phyloP scores from a whole-genome alignment of 192 early-diverging fungal genomes.

The Coemansia sp. region DNA sequence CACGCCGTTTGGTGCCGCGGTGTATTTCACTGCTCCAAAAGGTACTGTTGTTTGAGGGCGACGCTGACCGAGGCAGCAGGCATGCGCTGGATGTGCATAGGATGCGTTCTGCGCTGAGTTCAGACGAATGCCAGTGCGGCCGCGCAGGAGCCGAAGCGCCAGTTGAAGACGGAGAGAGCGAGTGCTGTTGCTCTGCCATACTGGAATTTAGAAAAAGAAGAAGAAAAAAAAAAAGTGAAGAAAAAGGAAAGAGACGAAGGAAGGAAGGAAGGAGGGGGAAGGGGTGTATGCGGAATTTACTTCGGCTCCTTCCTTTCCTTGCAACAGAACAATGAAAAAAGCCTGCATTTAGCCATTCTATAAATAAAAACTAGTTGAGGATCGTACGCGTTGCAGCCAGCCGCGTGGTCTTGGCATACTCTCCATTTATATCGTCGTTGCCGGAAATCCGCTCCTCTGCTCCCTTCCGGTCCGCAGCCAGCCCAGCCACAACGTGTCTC shows the following conservation, averaged over 20 bases:
- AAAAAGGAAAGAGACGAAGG: background rate
- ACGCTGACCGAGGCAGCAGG: background rate
- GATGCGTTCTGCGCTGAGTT: background rate
- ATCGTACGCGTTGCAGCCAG: slow-evolving; percentile 25
- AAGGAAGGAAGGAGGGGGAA: background rate
- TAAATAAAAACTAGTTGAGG: slow-evolving; percentile 19
- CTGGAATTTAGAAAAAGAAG: background rate
- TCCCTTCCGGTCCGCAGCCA: slow-evolving; percentile 18
- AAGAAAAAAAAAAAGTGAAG: slow-evolving; percentile 1
- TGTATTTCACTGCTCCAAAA: background rate
- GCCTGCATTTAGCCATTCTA: no score
- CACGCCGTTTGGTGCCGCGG: slow-evolving; percentile 5
- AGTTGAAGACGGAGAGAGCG: no score
- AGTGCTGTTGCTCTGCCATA: background rate
- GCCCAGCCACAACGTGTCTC: slow-evolving; percentile 48
- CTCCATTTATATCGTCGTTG: slow-evolving; percentile 41
- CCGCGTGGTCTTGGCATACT: slow-evolving; percentile 22
- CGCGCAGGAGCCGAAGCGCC: no score
- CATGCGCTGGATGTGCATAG: background rate
- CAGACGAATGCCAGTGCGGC: background rate
- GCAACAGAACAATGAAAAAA: background rate
- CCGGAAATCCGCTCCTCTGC: slow-evolving; percentile 23
- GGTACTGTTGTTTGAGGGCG: no score
- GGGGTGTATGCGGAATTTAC: slow-evolving; percentile 3
- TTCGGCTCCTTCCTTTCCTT: no score